These are phyloP conservation scores for Drechslerella coelobrocha DNA, from an alignment of 2,329 filamentous ascomycete species.

Conservation along the genomic window DNA sequence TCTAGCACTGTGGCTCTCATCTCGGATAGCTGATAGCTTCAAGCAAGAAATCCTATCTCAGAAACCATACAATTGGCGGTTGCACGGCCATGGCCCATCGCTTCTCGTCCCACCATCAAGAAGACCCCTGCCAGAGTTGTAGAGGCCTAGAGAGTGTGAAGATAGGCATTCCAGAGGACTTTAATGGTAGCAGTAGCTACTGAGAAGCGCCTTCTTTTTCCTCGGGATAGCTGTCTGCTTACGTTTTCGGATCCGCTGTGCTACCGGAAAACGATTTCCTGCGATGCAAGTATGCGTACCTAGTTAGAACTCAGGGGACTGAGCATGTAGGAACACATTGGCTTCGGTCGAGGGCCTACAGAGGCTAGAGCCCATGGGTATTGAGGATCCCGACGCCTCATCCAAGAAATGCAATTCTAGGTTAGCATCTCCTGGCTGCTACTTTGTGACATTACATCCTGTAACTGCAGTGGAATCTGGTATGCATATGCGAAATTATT, in stretches of 20 bases:
- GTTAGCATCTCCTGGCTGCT: no score
- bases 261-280: not conserved
- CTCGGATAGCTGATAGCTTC: conserved; percentile 11
- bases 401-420: no score
- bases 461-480: no score
- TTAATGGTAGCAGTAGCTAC: conserved; percentile 12
- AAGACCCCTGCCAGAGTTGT: conserved; percentile 38
- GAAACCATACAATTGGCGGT: conserved; percentile 27
- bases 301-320: not conserved
- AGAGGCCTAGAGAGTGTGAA: conserved; percentile 1
- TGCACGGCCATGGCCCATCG: conserved; percentile 29
- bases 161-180: conserved; percentile 18
- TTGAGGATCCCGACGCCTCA: no score
- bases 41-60: conserved; percentile 6
- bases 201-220: conserved; percentile 1
- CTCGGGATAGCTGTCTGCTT: not conserved
- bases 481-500: no score
- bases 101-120: conserved; percentile 37
- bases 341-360: no score
- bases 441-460: no score
- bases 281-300: not conserved
- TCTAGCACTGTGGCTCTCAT: not conserved
- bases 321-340: no score
- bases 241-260: conserved; percentile 3
- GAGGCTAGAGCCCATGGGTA: no score